Evolutionary conservation across 192 early-diverging fungal genomes (phyloP), one percentile per base, ranked within the genome.

Genomic region (Backusella psychrophila): DNA sequence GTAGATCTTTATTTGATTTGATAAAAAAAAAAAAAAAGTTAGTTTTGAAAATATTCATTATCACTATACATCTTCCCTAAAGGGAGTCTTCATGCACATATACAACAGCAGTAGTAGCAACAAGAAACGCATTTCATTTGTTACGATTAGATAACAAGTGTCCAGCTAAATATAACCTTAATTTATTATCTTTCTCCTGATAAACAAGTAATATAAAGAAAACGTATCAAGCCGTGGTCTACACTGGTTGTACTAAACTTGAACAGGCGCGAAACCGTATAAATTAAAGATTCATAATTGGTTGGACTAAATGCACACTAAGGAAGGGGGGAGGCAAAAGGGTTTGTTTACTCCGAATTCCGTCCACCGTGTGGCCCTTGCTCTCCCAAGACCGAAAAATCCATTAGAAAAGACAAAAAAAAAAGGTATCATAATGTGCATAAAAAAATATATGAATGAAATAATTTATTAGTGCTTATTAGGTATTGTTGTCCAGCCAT

Each of bases 201-300:
- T 29, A 12, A 17, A 26, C 21, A 63, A 29, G 23, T 6, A 29
- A 26, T 63, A 63, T 63, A 59, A 26, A 59, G n/a, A 63, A 44
- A 63, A 23, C 11, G 56, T 26, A 26, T 29, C 3, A 26, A 63
- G 56, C 23, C 4, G 11, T 63, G 23, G 56, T 63, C 26, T 63
- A 12, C 56, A 26, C 19, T 63, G 26, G 56, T 63, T 29, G 56
- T 29, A 63, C 56, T 14, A 63, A 63, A 63, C 56, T 63, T 63
- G 23, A 63, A 63, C 56, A 63, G 23, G 56, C 56, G 56, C 56
- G 56, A 59, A 59, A 59, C 56, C 56, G 56, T 59, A 59, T 59
- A 59, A 59, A 59, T 59, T 59, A 59, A 59, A 59, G 23, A 59
- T 26, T 12, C 56, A 59, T 59, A 59, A 59, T 59, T 59, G 56